These are phyloP conservation scores for Colletotrichum neosansevieriae DNA, from an alignment of 2,329 filamentous ascomycete species.

Conservation along the genomic window DNA sequence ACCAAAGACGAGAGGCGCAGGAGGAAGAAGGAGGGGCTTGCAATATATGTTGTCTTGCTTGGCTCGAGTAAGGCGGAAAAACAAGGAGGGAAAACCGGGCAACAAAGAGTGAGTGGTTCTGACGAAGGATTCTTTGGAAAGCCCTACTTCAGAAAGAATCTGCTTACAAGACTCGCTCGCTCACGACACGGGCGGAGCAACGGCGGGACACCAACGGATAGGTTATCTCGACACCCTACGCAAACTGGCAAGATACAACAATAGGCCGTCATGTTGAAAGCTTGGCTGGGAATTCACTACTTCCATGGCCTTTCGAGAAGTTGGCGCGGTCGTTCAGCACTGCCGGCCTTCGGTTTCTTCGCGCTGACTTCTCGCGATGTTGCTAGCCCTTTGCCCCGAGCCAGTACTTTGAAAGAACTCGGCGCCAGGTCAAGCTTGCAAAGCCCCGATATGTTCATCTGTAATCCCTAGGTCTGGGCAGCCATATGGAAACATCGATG, in stretches of 20 bases:
- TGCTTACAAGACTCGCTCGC: background rate
- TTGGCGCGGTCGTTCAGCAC: too few species aligned
- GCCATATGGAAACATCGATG: too few species aligned
- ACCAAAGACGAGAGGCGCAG: conserved; percentile 18
- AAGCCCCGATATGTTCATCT: too few species aligned
- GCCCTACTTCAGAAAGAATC: too few species aligned
- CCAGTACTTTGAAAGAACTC: too few species aligned
- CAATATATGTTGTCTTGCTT: background rate
- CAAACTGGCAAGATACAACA: background rate
- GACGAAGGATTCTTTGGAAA: background rate
- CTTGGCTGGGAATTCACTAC: too few species aligned
- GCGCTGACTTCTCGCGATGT: too few species aligned
- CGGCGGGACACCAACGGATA: background rate
- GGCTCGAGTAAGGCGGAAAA: background rate
- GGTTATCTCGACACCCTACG: background rate
- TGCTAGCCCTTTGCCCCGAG: too few species aligned
- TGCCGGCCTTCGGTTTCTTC: too few species aligned
- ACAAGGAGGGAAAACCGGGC: background rate
- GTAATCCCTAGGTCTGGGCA: too few species aligned
- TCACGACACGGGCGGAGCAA: conserved; percentile 9
- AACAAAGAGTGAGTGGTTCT: background rate
- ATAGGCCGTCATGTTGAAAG: background rate
- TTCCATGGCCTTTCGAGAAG: too few species aligned
- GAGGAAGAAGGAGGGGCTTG: background rate
- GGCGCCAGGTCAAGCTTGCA: too few species aligned